These are phyloP conservation scores for Saccharomycopsis javanensis DNA, from an alignment of 805 yeast genomes.

Conservation along the genomic window DNA sequence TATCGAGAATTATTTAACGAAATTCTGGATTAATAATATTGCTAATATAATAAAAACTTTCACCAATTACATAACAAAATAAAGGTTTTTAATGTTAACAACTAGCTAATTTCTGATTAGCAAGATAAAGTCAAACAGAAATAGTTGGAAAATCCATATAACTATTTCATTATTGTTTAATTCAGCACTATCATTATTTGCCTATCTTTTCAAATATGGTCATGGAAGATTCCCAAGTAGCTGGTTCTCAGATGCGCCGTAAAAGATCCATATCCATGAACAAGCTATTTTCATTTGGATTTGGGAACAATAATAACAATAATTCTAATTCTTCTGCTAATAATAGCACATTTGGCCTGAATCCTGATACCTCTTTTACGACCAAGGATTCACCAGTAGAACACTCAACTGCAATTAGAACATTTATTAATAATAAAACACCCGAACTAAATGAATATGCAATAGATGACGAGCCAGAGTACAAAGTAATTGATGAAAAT, in stretches of 20 bases:
- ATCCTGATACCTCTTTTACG: background rate
- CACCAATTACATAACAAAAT: background rate
- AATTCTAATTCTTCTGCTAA: slow-evolving; percentile 3
- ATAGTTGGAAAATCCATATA: background rate
- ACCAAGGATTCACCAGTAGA: slow-evolving; percentile 16
- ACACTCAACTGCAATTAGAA: slow-evolving; percentile 9
- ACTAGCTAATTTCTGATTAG: background rate
- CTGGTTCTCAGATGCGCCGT: slow-evolving; percentile 19
- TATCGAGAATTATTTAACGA: background rate
- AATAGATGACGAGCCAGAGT: background rate
- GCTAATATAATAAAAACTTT: no score
- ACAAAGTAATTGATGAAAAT: background rate
- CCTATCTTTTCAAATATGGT: background rate
- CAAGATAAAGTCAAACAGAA: background rate
- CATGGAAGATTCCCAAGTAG: background rate
- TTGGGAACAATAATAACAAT: slow-evolving; percentile 7
- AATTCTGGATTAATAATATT: no score
- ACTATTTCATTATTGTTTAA: no score
- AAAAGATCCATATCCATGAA: slow-evolving; percentile 35
- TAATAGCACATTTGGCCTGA: background rate
- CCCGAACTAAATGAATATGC: background rate
- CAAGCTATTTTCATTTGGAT: slow-evolving; percentile 31
- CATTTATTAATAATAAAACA: slow-evolving; percentile 10
- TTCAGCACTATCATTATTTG: background rate
- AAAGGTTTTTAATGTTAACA: background rate